These are phyloP conservation scores for Suhomyces xylopsoci DNA, from an alignment of 805 yeast genomes.

Conservation along the genomic window DNA sequence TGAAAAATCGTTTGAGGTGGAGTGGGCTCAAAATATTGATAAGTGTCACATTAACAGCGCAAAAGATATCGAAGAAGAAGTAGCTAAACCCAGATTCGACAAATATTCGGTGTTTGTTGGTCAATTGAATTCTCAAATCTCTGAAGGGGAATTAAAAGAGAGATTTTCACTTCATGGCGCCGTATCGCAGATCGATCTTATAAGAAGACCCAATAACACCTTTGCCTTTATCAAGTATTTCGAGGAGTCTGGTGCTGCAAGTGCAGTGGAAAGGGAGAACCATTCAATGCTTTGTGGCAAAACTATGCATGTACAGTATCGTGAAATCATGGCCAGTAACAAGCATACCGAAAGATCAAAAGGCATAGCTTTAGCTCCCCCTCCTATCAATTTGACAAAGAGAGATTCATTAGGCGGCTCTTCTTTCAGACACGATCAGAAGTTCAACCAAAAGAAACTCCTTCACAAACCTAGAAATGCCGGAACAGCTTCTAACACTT, in stretches of 20 bases:
- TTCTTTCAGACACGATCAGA: neutral
- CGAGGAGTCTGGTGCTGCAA: conserved; percentile 71
- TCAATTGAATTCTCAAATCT: conserved; percentile 55
- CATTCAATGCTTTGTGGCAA: conserved; percentile 70
- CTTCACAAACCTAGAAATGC: conserved; percentile 10
- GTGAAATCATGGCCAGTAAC: conserved; percentile 38
- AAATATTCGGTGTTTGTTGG: conserved; percentile 77
- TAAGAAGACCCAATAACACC: conserved; percentile 45
- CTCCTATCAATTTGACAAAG: conserved; percentile 60
- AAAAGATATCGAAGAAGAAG: conserved; percentile 13
- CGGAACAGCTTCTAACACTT: conserved; percentile 5
- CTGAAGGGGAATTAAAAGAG: conserved; percentile 51
- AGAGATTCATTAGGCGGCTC: neutral
- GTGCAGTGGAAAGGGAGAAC: conserved; percentile 83
- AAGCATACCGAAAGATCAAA: conserved; percentile 16
- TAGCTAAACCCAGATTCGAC: conserved; percentile 42
- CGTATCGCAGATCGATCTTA: conserved; percentile 54
- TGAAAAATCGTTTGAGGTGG: conserved; percentile 55
- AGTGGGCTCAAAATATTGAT: conserved; percentile 88
- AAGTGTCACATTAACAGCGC: conserved; percentile 17
- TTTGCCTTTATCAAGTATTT: conserved; percentile 74
- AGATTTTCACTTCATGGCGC: conserved; percentile 69
- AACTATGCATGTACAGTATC: conserved; percentile 83
- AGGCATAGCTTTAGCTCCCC: conserved; percentile 65
- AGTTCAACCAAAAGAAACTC: neutral